phyloP scores from a whole-genome alignment of 2,329 filamentous ascomycete genomes.

The Hypoxylon sp. region DNA sequence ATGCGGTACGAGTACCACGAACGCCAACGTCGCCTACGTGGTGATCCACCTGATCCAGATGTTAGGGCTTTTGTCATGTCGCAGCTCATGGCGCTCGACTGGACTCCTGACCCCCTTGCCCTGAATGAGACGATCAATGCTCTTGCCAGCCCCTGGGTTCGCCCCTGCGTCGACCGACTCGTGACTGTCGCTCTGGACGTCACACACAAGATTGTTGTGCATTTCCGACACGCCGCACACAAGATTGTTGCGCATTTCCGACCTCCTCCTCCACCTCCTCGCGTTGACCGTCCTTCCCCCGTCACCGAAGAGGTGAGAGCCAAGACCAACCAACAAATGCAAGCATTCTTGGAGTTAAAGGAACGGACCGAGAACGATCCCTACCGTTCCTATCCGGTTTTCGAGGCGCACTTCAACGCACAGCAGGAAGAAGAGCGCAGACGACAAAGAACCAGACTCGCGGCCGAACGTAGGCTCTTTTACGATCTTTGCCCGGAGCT shows the following conservation, averaged over 20 bases:
- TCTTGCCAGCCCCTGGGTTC: not conserved
- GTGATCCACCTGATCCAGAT: not conserved
- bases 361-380: too few species aligned
- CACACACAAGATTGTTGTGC: not conserved
- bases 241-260: not conserved
- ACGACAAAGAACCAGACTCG: too few species aligned
- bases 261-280: not conserved
- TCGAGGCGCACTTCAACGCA: too few species aligned
- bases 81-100: constrained; percentile 4
- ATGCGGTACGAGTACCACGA: not conserved
- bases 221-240: not conserved
- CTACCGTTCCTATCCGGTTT: too few species aligned
- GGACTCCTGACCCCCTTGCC: not conserved
- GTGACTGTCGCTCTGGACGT: not conserved
- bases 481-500: too few species aligned
- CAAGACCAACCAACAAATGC: too few species aligned
- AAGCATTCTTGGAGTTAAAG: too few species aligned
- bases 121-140: not conserved
- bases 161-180: not conserved
- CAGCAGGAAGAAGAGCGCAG: too few species aligned
- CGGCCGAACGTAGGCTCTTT: too few species aligned
- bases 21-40: too few species aligned
- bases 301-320: too few species aligned
- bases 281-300: too few species aligned
- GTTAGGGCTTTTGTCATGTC: not conserved